A percentile compares a stretch with the other conserved stretches of the same genome.
Conservation (phyloP, 2,329 filamentous ascomycete species). For the Fusarium austroafricanum region DNA sequence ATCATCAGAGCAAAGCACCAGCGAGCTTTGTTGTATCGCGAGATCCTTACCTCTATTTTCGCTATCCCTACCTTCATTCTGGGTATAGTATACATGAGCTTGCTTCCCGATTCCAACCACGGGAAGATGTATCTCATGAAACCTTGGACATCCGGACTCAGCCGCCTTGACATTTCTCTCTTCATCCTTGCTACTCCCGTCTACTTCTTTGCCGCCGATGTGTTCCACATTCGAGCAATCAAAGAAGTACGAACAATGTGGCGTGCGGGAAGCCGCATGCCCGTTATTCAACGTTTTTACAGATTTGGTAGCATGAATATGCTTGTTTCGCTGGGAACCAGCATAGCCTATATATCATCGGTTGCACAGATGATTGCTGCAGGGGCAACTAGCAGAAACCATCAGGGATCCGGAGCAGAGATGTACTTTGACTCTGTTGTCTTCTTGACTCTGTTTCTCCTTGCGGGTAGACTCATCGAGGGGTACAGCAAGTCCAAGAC, state of each 20-base stretch:
- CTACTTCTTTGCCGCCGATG: conserved; percentile 86
- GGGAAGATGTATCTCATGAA: conserved; percentile 75
- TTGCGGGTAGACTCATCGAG: conserved; percentile 80
- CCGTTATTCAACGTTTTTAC: conserved; percentile 80
- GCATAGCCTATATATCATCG: conserved; percentile 87
- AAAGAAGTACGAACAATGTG: conserved; percentile 84
- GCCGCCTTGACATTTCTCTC: conserved; percentile 80
- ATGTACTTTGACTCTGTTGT: conserved; percentile 95
- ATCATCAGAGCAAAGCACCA: conserved; percentile 78
- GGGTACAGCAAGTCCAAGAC: conserved; percentile 92
- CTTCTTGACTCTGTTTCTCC: conserved; percentile 88
- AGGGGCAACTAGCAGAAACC: conserved; percentile 56
- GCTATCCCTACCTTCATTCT: conserved; percentile 88
- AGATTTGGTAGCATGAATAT: conserved; percentile 98
- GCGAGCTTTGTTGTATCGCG: conserved; percentile 74
- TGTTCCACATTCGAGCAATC: conserved; percentile 82
- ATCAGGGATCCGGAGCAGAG: conserved; percentile 44
- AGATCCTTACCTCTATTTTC: conserved; percentile 74
- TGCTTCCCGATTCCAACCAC: conserved; percentile 70
- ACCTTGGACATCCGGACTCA: conserved; percentile 78
- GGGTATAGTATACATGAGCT: conserved; percentile 90
- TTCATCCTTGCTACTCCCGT: conserved; percentile 86
- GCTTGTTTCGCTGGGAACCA: conserved; percentile 88
- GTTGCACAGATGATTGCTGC: conserved; percentile 78
- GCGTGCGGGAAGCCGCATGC: conserved; percentile 78